These are phyloP conservation scores for Pelargonium australe DNA, from an alignment of 441 rosid genomes.

Conservation along the genomic window DNA sequence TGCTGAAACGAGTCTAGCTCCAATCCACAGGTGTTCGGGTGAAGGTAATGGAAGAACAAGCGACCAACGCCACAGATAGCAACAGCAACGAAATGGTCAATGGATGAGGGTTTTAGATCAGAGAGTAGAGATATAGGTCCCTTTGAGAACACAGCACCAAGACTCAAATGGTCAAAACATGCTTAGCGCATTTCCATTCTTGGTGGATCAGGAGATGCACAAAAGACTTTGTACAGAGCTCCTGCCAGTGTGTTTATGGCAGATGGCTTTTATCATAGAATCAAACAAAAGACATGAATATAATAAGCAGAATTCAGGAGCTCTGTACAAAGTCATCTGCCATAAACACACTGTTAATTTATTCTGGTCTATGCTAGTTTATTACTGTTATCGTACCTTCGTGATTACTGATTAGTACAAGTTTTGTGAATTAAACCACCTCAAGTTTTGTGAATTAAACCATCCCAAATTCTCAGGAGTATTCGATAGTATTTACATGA, in stretches of 20 bases:
- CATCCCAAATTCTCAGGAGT: too few species aligned
- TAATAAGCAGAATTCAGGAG: too few species aligned
- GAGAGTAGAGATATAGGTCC: slow-evolving; percentile 77
- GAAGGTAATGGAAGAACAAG: slow-evolving; percentile 76
- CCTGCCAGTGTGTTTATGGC: slow-evolving; percentile 79
- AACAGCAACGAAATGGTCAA: slow-evolving; percentile 70
- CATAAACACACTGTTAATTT: too few species aligned
- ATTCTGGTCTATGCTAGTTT: too few species aligned
- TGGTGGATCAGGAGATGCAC: slow-evolving; percentile 64
- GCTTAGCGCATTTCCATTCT: slow-evolving; percentile 76
- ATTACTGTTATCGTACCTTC: too few species aligned
- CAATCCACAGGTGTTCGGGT: slow-evolving; percentile 66
- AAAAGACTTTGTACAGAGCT: slow-evolving; percentile 76
- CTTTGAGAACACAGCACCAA: slow-evolving; percentile 58
- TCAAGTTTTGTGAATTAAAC: too few species aligned
- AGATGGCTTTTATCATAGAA: slow-evolving; percentile 16
- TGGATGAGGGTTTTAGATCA: slow-evolving; percentile 69
- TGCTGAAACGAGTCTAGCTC: slow-evolving; percentile 64
- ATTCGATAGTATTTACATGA: too few species aligned
- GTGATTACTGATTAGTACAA: too few species aligned
- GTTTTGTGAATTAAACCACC: too few species aligned
- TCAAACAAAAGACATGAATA: too few species aligned
- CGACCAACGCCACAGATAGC: slow-evolving; percentile 76
- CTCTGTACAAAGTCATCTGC: too few species aligned
- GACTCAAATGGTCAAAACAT: slow-evolving; percentile 73